Base-by-base conservation (phyloP, 2,329 filamentous ascomycete species). In the Claviceps arundinis region DNA sequence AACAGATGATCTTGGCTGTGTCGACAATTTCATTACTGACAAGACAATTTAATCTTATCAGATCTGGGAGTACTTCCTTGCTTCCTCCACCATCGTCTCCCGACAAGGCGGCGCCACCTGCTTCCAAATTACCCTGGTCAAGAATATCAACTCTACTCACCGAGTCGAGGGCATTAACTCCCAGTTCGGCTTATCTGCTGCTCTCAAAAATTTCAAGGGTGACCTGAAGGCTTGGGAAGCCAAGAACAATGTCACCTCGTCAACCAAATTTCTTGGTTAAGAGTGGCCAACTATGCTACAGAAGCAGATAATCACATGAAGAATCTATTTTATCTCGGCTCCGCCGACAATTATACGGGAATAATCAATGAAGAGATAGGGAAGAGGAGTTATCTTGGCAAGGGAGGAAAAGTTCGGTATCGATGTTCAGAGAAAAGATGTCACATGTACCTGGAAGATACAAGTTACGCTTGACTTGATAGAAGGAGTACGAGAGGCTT, bases 21-120 rank as follows among this genome's bases (percentile, higher is more conserved):
- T 19, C 14, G 37, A 19, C 17, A 5, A n/a, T 42, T 7, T 17
- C 37, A 19, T n/a, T 34, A 11, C 14, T 48, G 38, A 5, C 42
- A 11, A 8, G 41, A 17, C 1, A 51, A 34, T 4, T 11, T 4
- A 17, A 5, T 19, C 44, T 17, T 17, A 19, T 6, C 19, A 87
- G 82, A 94, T 94, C 69, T 95, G 89, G 89, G 88, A 94, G 66
- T 90, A 82, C 74, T 95, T 95, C 81, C 79, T 95, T 56, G 87
- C 87, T 59, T 90, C 82, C 69, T 88, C 86, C 34, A 89, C 85
- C 68, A 95, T 95, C 67, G 79, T 81, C 68, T 89, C 88, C 45
- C 84, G 89, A 66, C 89, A 95, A 72, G 89, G 89, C 61, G 77
- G 78, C 62, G 89, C 89, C 50, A 90, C 87, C 43, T 94, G 89